These are phyloP conservation scores for Persicaria maculosa DNA, from an alignment of 148 eudicot species.

Conservation along the genomic window DNA sequence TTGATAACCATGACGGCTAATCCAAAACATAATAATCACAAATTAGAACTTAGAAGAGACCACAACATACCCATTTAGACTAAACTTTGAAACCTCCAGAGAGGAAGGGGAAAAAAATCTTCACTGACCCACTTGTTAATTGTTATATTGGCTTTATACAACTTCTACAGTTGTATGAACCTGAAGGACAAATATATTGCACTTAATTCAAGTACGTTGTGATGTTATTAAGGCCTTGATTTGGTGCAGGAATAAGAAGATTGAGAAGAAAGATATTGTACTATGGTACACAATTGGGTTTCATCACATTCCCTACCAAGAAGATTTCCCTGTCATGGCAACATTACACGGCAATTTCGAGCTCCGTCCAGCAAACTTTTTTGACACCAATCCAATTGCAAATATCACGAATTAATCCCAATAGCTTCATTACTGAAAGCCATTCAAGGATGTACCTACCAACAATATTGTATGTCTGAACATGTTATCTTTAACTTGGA, in stretches of 20 bases:
- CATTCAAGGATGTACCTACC: too few species aligned
- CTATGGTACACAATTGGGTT: conserved; percentile 65
- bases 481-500: too few species aligned
- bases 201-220: too few species aligned
- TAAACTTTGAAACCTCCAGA: too few species aligned
- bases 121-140: too few species aligned
- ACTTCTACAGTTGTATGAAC: too few species aligned
- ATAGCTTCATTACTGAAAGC: not conserved
- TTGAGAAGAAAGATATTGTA: conserved; percentile 55
- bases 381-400: conserved; percentile 40
- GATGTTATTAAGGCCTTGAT: not conserved
- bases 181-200: too few species aligned
- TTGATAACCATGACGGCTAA: not conserved
- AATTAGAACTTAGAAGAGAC: not conserved
- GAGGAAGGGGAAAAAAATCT: too few species aligned
- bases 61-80: not conserved
- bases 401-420: not conserved
- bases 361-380: conserved; percentile 59
- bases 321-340: conserved; percentile 72
- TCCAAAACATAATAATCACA: not conserved
- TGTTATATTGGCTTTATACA: too few species aligned
- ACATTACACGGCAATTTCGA: conserved; percentile 37
- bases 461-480: too few species aligned
- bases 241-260: conserved; percentile 40
- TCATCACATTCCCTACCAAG: conserved; percentile 62